A percentile compares a stretch with the other conserved stretches of the same genome.
Evolutionary conservation across 2,329 filamentous ascomycete species (phyloP).

Genomic region (Sarocladium brachiariae): DNA sequence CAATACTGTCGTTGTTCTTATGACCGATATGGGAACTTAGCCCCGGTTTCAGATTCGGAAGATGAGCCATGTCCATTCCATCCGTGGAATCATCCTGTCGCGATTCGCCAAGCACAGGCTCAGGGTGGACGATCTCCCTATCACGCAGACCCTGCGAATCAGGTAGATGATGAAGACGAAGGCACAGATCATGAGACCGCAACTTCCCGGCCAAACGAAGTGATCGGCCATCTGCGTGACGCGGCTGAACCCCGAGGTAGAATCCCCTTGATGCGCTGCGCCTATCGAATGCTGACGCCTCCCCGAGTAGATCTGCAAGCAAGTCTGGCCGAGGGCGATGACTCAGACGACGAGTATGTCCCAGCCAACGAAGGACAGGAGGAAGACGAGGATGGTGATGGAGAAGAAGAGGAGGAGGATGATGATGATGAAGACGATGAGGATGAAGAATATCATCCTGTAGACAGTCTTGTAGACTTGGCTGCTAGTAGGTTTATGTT

Average conservation of each 20-base stretch:
- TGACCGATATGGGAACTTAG: not conserved
- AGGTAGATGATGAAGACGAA: conserved; percentile 1
- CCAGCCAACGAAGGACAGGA: too few species aligned
- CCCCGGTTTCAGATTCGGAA: not conserved
- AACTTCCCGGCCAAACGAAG: too few species aligned
- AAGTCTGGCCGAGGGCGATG: too few species aligned
- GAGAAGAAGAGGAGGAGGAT: conserved; percentile 26
- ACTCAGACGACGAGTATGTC: too few species aligned
- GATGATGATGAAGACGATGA: conserved; percentile 12
- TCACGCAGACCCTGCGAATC: too few species aligned
- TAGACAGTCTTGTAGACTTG: conserved; percentile 14
- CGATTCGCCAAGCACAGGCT: too few species aligned
- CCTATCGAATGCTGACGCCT: too few species aligned
- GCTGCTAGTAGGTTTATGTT: conserved; percentile 13
- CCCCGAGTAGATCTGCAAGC: too few species aligned
- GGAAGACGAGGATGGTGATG: conserved; percentile 21
- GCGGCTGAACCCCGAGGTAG: too few species aligned
- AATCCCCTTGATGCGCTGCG: too few species aligned
- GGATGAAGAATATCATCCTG: conserved; percentile 13
- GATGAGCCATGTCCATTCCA: not conserved
- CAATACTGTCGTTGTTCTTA: not conserved
- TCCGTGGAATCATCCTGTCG: not conserved
- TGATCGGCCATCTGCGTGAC: too few species aligned
- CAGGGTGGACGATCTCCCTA: too few species aligned
- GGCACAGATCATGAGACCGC: not conserved